Conservation (phyloP, 495 filamentous ascomycete species). For the Daldinia loculata region DNA sequence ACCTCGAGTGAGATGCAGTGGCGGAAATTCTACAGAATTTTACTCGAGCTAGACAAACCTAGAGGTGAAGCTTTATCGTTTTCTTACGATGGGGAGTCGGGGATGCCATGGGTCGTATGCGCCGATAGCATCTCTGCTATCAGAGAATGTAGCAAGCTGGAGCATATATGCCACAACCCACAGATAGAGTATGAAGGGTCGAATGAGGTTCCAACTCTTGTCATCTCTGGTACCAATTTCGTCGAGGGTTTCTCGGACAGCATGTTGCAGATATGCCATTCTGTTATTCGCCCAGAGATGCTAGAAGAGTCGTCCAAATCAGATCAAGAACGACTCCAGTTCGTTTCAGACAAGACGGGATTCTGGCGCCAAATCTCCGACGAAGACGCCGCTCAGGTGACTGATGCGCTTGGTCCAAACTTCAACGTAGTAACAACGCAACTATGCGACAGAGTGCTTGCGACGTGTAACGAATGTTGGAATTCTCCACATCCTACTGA, state of each 20-base stretch:
- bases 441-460: conserved; percentile 59
- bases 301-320: conserved; percentile 71
- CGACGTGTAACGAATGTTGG: conserved; percentile 47
- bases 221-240: conserved; percentile 69
- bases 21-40: conserved; percentile 85
- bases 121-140: conserved; percentile 81
- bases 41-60: conserved; percentile 85
- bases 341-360: conserved; percentile 74
- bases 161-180: conserved; percentile 71
- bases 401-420: conserved; percentile 64
- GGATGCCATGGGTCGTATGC: conserved; percentile 82
- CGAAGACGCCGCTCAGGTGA: conserved; percentile 66
- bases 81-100: conserved; percentile 71
- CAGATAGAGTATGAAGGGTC: conserved; percentile 45
- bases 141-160: conserved; percentile 78
- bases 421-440: conserved; percentile 63
- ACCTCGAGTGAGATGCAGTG: conserved; percentile 81
- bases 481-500: conserved; percentile 46
- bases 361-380: conserved; percentile 78
- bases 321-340: conserved; percentile 72
- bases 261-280: conserved; percentile 66
- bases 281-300: conserved; percentile 71
- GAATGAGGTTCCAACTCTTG: conserved; percentile 55
- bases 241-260: conserved; percentile 67
- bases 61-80: conserved; percentile 81